phyloP scores from a whole-genome alignment of 2,329 filamentous ascomycete genomes.

The Aulographum hederae region DNA sequence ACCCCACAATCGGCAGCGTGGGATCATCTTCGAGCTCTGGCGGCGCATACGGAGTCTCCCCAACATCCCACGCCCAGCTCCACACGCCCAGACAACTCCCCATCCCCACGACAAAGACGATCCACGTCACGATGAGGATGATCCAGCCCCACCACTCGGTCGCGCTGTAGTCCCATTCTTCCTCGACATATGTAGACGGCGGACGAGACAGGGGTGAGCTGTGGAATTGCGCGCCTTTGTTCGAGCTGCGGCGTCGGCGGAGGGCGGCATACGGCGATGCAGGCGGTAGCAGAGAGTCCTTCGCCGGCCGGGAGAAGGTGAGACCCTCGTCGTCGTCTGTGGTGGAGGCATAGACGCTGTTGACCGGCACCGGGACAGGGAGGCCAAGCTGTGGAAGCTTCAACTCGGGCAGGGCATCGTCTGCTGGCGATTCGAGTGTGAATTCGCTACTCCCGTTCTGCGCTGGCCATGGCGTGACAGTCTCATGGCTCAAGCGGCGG shows the following conservation, averaged over 20 bases:
- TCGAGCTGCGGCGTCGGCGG: conserved; percentile 5
- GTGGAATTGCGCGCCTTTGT: too few species aligned
- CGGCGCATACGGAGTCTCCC: conserved; percentile 85
- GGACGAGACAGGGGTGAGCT: conserved; percentile 6
- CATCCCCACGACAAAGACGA: conserved; percentile 93
- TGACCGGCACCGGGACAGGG: conserved; percentile 28
- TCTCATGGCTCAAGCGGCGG: too few species aligned
- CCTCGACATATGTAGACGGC: conserved; percentile 9
- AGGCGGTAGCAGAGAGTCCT: conserved; percentile 7
- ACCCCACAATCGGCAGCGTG: conserved; percentile 86
- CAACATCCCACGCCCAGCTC: conserved; percentile 99
- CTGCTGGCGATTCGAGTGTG: background rate
- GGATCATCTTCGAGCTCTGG: conserved; percentile 90
- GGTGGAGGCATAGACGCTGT: conserved; percentile 47
- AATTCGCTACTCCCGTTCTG: too few species aligned
- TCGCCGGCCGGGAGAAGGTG: conserved; percentile 32
- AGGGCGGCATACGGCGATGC: conserved; percentile 8
- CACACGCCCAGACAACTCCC: conserved; percentile 86
- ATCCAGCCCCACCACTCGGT: conserved; percentile 99
- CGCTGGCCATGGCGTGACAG: too few species aligned
- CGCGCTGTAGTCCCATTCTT: conserved; percentile 80
- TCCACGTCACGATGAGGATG: conserved; percentile 76
- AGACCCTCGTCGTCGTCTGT: conserved; percentile 71
- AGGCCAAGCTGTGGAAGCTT: background rate
- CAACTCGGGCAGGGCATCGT: background rate